A percentile compares a stretch with the other conserved stretches of the same genome.
These are phyloP conservation scores for Candida glaebosa DNA, from an alignment of 805 yeast species.

Conservation along the genomic window DNA sequence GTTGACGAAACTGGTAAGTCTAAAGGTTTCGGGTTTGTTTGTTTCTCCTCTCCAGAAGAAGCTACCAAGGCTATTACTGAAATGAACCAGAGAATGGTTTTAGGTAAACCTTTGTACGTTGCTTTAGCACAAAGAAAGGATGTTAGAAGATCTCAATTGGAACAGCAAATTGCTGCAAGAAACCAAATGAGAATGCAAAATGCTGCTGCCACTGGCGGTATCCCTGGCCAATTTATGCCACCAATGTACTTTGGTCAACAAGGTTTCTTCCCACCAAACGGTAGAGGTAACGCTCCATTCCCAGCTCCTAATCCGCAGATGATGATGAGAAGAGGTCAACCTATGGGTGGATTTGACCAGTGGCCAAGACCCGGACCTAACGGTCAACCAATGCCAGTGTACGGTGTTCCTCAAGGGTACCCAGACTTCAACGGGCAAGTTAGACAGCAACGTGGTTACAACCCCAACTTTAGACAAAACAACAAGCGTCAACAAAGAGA, in stretches of 20 bases:
- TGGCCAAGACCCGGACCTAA: conserved; percentile 74
- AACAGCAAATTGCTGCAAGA: conserved; percentile 97
- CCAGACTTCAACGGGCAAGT: conserved; percentile 37
- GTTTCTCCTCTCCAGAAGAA: conserved; percentile 97
- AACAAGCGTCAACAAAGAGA: conserved; percentile 41
- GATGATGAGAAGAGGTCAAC: conserved; percentile 70
- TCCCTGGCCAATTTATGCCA: conserved; percentile 82
- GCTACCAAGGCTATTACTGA: conserved; percentile 97
- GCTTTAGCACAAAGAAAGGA: conserved; percentile 99
- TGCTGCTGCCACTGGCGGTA: conserved; percentile 83
- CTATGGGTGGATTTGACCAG: conserved; percentile 33
- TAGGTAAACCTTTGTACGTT: conserved; percentile 95
- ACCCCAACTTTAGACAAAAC: conserved; percentile 46
- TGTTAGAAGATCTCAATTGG: conserved; percentile 93
- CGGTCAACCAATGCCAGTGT: conserved; percentile 81
- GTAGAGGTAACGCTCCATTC: conserved; percentile 73
- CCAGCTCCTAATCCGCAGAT: conserved; percentile 79
- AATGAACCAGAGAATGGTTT: conserved; percentile 96
- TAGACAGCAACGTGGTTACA: conserved; percentile 54
- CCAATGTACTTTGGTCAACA: conserved; percentile 87
- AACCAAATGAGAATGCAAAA: conserved; percentile 98
- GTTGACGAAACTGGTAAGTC: conserved; percentile 91
- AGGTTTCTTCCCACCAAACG: conserved; percentile 80
- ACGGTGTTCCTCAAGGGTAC: conserved; percentile 61
- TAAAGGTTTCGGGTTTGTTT: conserved; percentile 97